A percentile compares a stretch with the other conserved stretches of the same genome.
These are phyloP conservation scores for Monoraphidium neglectum DNA, from an alignment of 139 green algal species.

Conservation along the genomic window DNA sequence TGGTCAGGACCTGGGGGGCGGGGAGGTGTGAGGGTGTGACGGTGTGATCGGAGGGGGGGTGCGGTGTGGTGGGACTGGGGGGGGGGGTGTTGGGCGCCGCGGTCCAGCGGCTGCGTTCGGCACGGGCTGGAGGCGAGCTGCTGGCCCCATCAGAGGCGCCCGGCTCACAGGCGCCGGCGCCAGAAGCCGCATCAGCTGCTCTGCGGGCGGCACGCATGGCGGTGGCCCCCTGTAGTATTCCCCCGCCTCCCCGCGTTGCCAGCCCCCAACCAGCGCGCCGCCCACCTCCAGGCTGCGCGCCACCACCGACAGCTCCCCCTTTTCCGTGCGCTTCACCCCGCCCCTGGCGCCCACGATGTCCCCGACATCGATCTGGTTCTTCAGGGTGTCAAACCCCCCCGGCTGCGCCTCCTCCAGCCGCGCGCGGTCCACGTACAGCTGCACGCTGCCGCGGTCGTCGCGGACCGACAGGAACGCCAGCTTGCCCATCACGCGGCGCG, in stretches of 20 bases:
- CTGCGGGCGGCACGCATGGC: too few relatives aligned
- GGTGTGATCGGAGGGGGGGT: neutral
- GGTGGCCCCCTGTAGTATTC: too few relatives aligned
- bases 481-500: conserved; percentile 94
- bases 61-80: neutral
- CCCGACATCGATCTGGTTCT: conserved; percentile 85
- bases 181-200: too few relatives aligned
- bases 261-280: neutral
- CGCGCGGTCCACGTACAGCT: conserved; percentile 89
- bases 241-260: too few relatives aligned
- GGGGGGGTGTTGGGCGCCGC: neutral
- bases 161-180: too few relatives aligned
- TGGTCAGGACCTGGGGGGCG: conserved; percentile 85
- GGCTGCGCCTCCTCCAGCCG: conserved; percentile 58
- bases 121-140: too few relatives aligned
- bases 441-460: conserved; percentile 87
- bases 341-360: conserved; percentile 86
- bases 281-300: conserved; percentile 12
- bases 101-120: neutral
- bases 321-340: conserved; percentile 91
- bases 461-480: conserved; percentile 91
- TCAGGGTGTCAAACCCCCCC: conserved; percentile 74
- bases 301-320: conserved; percentile 89
- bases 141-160: too few relatives aligned
- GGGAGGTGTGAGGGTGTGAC: neutral